Evolutionary conservation across 2,329 filamentous ascomycete genomes (phyloP).

Genomic region (Cladobotryum protrusum): DNA sequence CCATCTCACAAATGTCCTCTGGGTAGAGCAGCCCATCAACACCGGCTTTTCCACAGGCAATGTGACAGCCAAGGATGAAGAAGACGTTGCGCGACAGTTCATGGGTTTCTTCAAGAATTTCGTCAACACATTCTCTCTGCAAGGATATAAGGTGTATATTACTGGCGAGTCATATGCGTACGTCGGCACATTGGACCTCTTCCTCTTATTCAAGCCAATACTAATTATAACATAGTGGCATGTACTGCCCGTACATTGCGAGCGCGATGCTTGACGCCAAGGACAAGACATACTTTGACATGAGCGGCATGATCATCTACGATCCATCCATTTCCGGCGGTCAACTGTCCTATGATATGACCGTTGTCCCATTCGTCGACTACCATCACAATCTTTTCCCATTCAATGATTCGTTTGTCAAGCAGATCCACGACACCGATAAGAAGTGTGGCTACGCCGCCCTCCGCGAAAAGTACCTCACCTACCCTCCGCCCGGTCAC

Average conservation of each 20-base stretch:
- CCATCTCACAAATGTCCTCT: too few species aligned
- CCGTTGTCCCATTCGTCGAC: slow-evolving; percentile 38
- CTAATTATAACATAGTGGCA: slow-evolving; percentile 30
- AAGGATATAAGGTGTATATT: slow-evolving; percentile 57
- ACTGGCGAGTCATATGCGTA: background rate
- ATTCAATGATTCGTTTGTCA: slow-evolving; percentile 32
- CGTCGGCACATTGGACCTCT: too few species aligned
- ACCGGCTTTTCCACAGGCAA: too few species aligned
- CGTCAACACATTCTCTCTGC: slow-evolving; percentile 56
- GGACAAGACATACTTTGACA: slow-evolving; percentile 58
- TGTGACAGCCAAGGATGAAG: slow-evolving; percentile 34
- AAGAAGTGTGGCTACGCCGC: slow-evolving; percentile 52
- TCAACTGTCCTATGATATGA: too few species aligned
- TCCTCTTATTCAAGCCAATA: too few species aligned
- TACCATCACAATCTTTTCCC: slow-evolving; percentile 56
- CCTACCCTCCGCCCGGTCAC: slow-evolving; percentile 34
- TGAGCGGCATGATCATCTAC: slow-evolving; percentile 41
- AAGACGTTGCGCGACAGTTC: slow-evolving; percentile 60
- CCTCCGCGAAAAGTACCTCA: slow-evolving; percentile 52
- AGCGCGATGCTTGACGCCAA: slow-evolving; percentile 61
- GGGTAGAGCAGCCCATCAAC: too few species aligned
- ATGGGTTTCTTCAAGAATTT: slow-evolving; percentile 71
- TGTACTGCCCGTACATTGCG: slow-evolving; percentile 62
- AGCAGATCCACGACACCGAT: slow-evolving; percentile 26
- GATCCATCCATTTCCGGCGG: too few species aligned